Percentiles rank a stretch among this genome's conserved stretches.
These are phyloP conservation scores for Bipolaris sorokiniana DNA, from an alignment of 2,329 filamentous ascomycete genomes.

Conservation along the genomic window DNA sequence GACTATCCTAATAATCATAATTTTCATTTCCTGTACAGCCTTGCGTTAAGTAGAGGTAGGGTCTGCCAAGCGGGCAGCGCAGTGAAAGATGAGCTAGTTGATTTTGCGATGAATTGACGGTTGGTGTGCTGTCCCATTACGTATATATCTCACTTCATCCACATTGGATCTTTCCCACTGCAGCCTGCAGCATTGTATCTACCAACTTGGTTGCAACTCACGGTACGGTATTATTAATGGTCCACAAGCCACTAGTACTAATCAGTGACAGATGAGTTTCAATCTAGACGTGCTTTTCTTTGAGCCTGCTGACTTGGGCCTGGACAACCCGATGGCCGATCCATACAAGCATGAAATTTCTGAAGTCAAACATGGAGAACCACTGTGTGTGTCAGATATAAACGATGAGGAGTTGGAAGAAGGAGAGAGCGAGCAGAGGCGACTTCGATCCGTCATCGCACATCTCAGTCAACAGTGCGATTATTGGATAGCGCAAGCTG, in stretches of 20 bases:
- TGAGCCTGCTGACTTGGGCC: not conserved
- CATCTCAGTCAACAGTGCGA: constrained; percentile 12
- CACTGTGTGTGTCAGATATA: not conserved
- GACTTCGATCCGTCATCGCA: constrained; percentile 1
- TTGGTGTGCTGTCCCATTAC: not conserved
- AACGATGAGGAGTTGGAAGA: not conserved
- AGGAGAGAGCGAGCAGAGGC: not conserved
- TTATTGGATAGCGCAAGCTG: constrained; percentile 6
- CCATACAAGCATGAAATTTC: not conserved
- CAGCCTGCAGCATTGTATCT: not conserved
- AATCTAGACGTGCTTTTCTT: constrained; percentile 14
- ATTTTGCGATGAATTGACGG: not conserved
- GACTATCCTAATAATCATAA: not conserved
- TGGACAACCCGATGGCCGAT: not conserved
- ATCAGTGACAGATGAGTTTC: constrained; percentile 11
- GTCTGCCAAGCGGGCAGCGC: no score
- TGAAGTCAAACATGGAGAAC: not conserved
- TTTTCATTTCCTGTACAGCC: not conserved
- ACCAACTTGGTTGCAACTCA: not conserved
- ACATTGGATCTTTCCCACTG: not conserved
- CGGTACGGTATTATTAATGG: not conserved
- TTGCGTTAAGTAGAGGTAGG: not conserved
- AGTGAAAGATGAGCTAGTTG: not conserved
- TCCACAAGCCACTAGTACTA: not conserved
- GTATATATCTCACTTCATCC: not conserved